Conservation (phyloP, 331 rosid species). For the Malus hybrid region DNA sequence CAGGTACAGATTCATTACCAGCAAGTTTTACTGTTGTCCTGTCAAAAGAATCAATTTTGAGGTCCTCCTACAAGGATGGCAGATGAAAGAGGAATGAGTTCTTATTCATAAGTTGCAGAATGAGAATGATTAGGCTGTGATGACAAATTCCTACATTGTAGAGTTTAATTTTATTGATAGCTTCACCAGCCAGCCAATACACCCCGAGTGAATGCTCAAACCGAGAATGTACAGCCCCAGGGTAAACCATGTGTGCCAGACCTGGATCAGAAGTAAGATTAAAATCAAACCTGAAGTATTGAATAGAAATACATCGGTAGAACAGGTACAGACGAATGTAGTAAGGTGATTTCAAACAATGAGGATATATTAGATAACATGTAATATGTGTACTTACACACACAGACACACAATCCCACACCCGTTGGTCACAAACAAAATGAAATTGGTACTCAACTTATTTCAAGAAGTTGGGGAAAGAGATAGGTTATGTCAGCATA, state of each 20-base stretch:
- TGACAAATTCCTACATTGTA: conserved; percentile 39
- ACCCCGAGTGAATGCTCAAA: conserved; percentile 80
- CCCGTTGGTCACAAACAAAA: background rate
- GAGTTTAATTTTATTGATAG: conserved; percentile 34
- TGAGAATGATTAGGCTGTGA: background rate
- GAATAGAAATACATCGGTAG: background rate
- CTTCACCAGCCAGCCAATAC: conserved; percentile 67
- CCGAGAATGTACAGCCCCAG: conserved; percentile 75
- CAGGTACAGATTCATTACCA: conserved; percentile 32
- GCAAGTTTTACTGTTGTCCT: conserved; percentile 60
- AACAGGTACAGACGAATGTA: background rate
- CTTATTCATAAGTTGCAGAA: conserved; percentile 4
- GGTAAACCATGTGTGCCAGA: conserved; percentile 59
- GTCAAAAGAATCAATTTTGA: conserved; percentile 48
- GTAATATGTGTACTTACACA: background rate
- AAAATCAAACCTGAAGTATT: background rate
- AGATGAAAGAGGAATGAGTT: conserved; percentile 9
- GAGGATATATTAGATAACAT: background rate
- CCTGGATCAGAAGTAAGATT: conserved; percentile 34
- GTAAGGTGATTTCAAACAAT: background rate
- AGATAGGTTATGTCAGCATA: background rate
- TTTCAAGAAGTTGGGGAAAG: background rate
- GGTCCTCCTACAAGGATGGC: conserved; percentile 50
- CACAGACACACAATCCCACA: background rate
- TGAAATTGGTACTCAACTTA: background rate